These are phyloP conservation scores for Suhomyces bribrorum DNA, from an alignment of 1,139 yeast genomes.

Conservation along the genomic window DNA sequence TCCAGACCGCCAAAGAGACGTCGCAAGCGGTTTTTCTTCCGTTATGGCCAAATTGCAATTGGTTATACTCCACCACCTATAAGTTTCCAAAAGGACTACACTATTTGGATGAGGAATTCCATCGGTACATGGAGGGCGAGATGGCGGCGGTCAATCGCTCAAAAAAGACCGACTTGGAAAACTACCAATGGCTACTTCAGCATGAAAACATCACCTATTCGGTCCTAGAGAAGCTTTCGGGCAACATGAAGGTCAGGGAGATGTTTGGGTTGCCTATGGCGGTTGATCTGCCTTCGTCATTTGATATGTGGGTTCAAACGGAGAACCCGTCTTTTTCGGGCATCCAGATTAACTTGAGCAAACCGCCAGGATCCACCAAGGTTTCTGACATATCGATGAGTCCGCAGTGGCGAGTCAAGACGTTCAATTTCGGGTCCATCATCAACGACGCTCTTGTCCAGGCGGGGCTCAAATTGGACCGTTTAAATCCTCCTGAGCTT, in stretches of 20 bases:
- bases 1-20: constrained; percentile 12
- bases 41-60: constrained; percentile 33
- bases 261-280: constrained; percentile 34
- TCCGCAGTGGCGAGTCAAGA: constrained; percentile 30
- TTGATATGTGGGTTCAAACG: constrained; percentile 33
- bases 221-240: constrained; percentile 31
- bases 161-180: constrained; percentile 10
- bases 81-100: constrained; percentile 27
- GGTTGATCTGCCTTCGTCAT: constrained; percentile 16
- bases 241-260: constrained; percentile 23
- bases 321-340: constrained; percentile 35
- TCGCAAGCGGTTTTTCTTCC: constrained; percentile 28
- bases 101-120: constrained; percentile 29
- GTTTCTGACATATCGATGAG: constrained; percentile 4
- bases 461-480: constrained; percentile 29
- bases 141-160: constrained; percentile 15
- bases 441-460: constrained; percentile 24
- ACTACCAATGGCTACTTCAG: constrained; percentile 20
- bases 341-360: constrained; percentile 22
- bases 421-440: constrained; percentile 24
- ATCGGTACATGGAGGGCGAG: constrained; percentile 18
- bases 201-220: constrained; percentile 27
- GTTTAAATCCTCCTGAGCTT: constrained; percentile 18
- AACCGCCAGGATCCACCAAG: constrained; percentile 2
- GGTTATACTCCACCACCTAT: constrained; percentile 23